Conservation (phyloP, 768 basidiomycete genomes). For the Termitomyces sp. region DNA sequence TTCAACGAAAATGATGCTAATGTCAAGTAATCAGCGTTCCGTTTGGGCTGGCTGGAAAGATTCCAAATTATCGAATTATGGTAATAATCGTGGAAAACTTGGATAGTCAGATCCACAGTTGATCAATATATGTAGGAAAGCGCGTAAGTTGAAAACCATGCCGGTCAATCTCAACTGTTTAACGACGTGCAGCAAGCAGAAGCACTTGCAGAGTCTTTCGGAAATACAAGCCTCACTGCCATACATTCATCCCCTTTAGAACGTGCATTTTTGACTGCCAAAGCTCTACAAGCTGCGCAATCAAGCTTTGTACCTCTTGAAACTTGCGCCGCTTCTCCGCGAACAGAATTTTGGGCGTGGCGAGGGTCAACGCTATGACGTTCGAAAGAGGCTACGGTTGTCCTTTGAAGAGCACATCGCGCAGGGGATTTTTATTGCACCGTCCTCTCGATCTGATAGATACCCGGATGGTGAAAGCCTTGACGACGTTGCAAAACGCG, state of each 20-base stretch:
- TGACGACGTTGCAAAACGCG: constrained; percentile 55
- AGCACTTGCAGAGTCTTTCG: constrained; percentile 52
- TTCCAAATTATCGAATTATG: constrained; percentile 69
- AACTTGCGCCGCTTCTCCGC: constrained; percentile 45
- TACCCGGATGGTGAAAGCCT: constrained; percentile 74
- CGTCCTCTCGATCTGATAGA: constrained; percentile 37
- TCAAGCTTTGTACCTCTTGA: constrained; percentile 37
- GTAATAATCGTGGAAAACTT: constrained; percentile 27
- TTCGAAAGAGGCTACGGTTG: constrained; percentile 21
- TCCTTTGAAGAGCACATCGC: constrained; percentile 45
- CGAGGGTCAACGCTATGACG: constrained; percentile 55
- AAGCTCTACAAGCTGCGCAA: constrained; percentile 48
- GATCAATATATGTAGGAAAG: constrained; percentile 38
- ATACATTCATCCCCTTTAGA: constrained; percentile 66
- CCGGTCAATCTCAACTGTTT: not conserved
- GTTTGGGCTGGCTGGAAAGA: constrained; percentile 79
- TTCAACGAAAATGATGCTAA: not conserved
- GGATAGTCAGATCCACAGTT: not conserved
- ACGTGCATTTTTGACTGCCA: constrained; percentile 59
- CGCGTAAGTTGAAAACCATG: constrained; percentile 29
- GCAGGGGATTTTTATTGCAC: constrained; percentile 46
- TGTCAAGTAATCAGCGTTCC: constrained; percentile 15
- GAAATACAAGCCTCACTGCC: constrained; percentile 39
- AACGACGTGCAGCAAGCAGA: constrained; percentile 47
- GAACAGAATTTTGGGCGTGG: constrained; percentile 70